phyloP scores from a whole-genome alignment of 2,329 filamentous ascomycete species.

The Zasmidium angulare region DNA sequence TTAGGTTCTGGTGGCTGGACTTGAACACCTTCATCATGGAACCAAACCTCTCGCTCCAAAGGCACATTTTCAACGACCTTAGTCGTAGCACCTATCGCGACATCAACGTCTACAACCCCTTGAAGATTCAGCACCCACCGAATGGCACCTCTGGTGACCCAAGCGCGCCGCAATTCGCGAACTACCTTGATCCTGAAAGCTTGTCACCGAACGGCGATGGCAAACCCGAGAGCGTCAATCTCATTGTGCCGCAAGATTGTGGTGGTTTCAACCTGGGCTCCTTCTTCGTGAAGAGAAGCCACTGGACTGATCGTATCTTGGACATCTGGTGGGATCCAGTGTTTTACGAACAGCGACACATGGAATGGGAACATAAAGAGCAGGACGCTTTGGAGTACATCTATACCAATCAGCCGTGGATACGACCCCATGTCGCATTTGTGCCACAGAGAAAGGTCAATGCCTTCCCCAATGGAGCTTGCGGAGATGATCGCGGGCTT shows the following conservation, averaged over 20 bases:
- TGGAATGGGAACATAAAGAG: conserved; percentile 99
- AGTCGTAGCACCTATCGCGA: conserved; percentile 79
- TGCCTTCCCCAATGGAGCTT: conserved; percentile 88
- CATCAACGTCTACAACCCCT: conserved; percentile 92
- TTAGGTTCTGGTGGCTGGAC: conserved; percentile 99
- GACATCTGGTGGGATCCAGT: conserved; percentile 99
- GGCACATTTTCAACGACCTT: conserved; percentile 84
- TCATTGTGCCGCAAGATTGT: conserved; percentile 91
- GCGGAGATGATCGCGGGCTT: conserved; percentile 73
- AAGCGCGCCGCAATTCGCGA: conserved; percentile 44
- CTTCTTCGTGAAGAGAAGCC: conserved; percentile 83
- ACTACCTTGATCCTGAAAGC: conserved; percentile 73
- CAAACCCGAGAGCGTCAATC: conserved; percentile 73
- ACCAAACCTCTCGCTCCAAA: conserved; percentile 82
- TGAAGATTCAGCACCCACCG: conserved; percentile 87
- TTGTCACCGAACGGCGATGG: conserved; percentile 75
- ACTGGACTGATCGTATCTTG: conserved; percentile 86
- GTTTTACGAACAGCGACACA: conserved; percentile 95
- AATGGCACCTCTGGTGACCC: conserved; percentile 40
- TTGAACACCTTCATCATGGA: conserved; percentile 99
- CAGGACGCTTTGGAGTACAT: conserved; percentile 93
- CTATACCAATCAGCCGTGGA: conserved; percentile 89
- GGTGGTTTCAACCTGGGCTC: conserved; percentile 94
- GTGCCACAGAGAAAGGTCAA: conserved; percentile 90
- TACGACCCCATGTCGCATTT: conserved; percentile 84